Evolutionary conservation across 805 yeast species (phyloP), one percentile per base, ranked within the genome.

Genomic region (Myxozyma mucilagina): DNA sequence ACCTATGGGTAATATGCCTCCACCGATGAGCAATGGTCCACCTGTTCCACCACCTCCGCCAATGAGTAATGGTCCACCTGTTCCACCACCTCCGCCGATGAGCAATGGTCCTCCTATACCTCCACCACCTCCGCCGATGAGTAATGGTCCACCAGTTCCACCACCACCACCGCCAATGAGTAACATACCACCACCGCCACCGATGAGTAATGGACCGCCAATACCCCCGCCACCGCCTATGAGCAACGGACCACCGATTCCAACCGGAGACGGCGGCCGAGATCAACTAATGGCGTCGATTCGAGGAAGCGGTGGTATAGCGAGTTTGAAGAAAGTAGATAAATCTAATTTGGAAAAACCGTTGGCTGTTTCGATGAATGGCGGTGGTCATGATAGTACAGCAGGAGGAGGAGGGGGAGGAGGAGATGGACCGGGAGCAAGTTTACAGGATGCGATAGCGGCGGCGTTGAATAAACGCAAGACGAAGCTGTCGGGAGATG

Each of bases 241-340:
- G 20, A 44, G 56, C 20, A 44, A 18, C 36, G 56, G 32, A 3
- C n/a, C 55, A 14, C 51, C 57, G 11, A 47, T 29, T 24, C 43
- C 45, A 11, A 74, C 53, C 51, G 84, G 76, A 4, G 91, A 81
- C 66, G 75, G 78, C 1, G 86, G 86, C 0, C 79, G 96, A 68
- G 96, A 89, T 72, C 96, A 96, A 0, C 79, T 93, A 45, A 77
- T 93, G 61, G 89, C 96, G 0, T 90, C 97, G 0, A 93, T 93
- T 67, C 80, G 97, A 68, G 84, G 97, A 0, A 87, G 86, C 13
- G 92, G 93, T 41, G 42, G 29, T 4, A 24, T 92, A 4, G 86
- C 87, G 0, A 70, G 83, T 5, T 80, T 93, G 67, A 84, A 80
- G 65, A 90, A 86, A 71, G 87, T 87, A 1, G 97, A 93, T 73